Base-by-base conservation (phyloP, 2,329 filamentous ascomycete species). In the Nemania serpens region DNA sequence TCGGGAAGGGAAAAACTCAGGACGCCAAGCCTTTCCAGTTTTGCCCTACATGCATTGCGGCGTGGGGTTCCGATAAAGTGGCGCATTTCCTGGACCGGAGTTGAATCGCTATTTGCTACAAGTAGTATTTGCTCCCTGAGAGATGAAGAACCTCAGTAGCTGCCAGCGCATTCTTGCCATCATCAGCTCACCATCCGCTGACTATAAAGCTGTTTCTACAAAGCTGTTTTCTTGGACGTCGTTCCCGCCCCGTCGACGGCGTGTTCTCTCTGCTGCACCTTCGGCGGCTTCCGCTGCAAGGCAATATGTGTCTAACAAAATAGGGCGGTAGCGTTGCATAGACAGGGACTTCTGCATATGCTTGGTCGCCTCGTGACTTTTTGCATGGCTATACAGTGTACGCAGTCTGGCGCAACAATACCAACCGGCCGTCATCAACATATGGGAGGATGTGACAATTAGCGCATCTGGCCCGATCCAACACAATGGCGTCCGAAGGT, bases 281-380 rank as follows among this genome's bases (percentile, higher is more conserved):
- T 58, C 61, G 68, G 65, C 63, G 67, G 61, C 60, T 64, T 68
- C 68, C 66, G 69, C 61, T 66, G 68, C 63, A 67, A 61, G 59
- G 62, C 49, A 68, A 64, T 59, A 60, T 64, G 62, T 55, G 58
- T 61, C 59, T 52, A 43, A 65, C 55, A 58, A 45, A 60, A 56
- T 55, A 63, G 55, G 65, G 56, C 60, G 58, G 62, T 41, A 65
- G 61, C 57, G 63, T 67, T 59, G 56, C 65, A 69, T 58, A 33
- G 62, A 56, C 55, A 64, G 59, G 55, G 59, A 15, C 13, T 43
- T 61, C 36, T 55, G 57, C 60, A 59, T 51, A 58, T 55, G 50
- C 25, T 37, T 51, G 52, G 42, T 66, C 61, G 62, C 69, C 68
- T 66, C 68, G 66, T 71, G 69, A 71, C 66, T 62, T 68, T 62